phyloP scores from a whole-genome alignment of 495 filamentous ascomycete genomes.

The Peziza echinospora region DNA sequence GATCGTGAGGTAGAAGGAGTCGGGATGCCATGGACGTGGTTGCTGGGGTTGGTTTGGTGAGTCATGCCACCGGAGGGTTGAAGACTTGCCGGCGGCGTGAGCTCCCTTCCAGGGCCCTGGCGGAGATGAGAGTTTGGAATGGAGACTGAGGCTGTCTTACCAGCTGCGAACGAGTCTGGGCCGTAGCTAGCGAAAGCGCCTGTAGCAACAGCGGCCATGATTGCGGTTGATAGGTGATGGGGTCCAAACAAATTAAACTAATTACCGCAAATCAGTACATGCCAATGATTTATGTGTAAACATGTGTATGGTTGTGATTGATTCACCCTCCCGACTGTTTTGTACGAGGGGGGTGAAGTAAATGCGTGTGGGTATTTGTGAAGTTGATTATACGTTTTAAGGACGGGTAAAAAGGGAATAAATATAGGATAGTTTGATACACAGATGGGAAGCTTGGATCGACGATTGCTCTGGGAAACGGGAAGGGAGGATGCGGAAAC shows the following conservation, averaged over 20 bases:
- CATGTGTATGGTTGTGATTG: too few relatives aligned
- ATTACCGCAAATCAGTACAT: slow-evolving; percentile 6
- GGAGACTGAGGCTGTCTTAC: slow-evolving; percentile 6
- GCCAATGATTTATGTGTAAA: too few relatives aligned
- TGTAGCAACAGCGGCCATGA: slow-evolving; percentile 14
- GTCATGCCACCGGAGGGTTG: slow-evolving; percentile 15
- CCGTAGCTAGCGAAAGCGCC: slow-evolving; percentile 5
- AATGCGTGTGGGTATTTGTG: too few relatives aligned
- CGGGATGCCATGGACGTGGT: slow-evolving; percentile 37
- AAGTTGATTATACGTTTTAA: too few relatives aligned
- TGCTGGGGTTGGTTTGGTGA: slow-evolving; percentile 12
- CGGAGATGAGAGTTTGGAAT: slow-evolving; percentile 13
- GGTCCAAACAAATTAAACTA: slow-evolving; percentile 1
- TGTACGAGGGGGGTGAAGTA: too few relatives aligned
- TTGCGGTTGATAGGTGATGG: slow-evolving; percentile 3
- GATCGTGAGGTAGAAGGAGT: slow-evolving; percentile 96
- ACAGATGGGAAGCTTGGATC: too few relatives aligned
- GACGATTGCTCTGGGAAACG: too few relatives aligned
- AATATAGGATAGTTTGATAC: too few relatives aligned
- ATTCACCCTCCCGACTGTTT: too few relatives aligned
- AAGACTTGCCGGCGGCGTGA: slow-evolving; percentile 4
- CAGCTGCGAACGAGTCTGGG: background rate
- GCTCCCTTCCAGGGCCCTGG: slow-evolving; percentile 2
- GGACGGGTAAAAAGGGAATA: too few relatives aligned
- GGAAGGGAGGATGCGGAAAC: too few relatives aligned